A percentile compares a stretch with the other conserved stretches of the same genome.
Evolutionary conservation across 1,284 basidiomycete genomes (phyloP).

Genomic region (Ustilago curta): DNA sequence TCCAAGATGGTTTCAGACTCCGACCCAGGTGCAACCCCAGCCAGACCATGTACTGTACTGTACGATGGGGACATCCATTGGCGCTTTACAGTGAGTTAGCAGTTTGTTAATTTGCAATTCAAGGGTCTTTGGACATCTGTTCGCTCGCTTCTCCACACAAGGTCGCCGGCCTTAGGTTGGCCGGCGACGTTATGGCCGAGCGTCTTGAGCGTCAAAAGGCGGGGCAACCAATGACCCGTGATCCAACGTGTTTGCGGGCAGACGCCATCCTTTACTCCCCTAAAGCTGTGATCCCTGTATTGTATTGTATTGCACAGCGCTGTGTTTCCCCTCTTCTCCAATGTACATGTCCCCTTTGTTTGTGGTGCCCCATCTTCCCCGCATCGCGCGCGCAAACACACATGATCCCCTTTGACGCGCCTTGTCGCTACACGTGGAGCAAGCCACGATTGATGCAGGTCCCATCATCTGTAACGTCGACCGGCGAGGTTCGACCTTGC

Average conservation of each 20-base stretch:
- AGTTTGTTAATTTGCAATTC: too few species aligned
- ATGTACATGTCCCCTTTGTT: background rate
- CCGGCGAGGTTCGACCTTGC: constrained; percentile 1
- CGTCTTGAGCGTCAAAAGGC: too few species aligned
- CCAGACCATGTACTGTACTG: too few species aligned
- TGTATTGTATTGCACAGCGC: background rate
- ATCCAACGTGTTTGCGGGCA: background rate
- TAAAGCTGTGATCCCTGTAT: background rate
- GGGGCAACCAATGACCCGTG: background rate
- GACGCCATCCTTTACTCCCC: background rate
- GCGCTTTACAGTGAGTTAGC: too few species aligned
- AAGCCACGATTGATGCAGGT: constrained; percentile 6
- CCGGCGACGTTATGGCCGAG: too few species aligned
- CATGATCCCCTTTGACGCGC: background rate
- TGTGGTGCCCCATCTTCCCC: constrained; percentile 17
- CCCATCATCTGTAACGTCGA: background rate
- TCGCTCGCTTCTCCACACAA: background rate
- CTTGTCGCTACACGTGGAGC: background rate
- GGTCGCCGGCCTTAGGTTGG: too few species aligned
- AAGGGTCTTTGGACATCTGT: too few species aligned
- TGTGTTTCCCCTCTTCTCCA: background rate
- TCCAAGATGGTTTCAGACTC: background rate
- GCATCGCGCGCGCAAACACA: background rate
- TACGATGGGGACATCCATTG: too few species aligned
- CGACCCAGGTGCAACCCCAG: background rate